Conservation (phyloP, 108 stramenopile genomes). For the Nitzschia sp. region DNA sequence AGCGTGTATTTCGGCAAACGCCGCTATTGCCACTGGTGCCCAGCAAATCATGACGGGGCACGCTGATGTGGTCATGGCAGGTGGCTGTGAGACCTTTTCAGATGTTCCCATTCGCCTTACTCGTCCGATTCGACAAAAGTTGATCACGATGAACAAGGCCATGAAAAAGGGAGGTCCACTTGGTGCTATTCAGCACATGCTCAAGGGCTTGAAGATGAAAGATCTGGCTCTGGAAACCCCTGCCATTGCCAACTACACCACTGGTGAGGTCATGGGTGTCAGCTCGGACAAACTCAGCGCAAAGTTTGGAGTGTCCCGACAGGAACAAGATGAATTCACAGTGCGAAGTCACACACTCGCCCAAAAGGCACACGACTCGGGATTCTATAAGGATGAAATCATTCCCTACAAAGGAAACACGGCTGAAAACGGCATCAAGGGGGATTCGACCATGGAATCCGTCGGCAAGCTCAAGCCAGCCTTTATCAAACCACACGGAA, state of each 20-base stretch:
- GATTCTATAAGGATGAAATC: slow-evolving; percentile 93
- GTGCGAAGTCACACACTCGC: slow-evolving; percentile 89
- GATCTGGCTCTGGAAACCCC: slow-evolving; percentile 95
- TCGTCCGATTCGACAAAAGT: slow-evolving; percentile 86
- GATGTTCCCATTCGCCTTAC: slow-evolving; percentile 97
- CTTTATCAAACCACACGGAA: slow-evolving; percentile 96
- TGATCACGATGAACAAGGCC: slow-evolving; percentile 91
- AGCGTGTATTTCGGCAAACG: slow-evolving; percentile 97
- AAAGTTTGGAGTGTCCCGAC: slow-evolving; percentile 91
- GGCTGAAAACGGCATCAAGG: slow-evolving; percentile 96
- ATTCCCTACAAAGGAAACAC: slow-evolving; percentile 86
- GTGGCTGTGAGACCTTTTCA: slow-evolving; percentile 94
- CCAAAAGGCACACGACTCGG: slow-evolving; percentile 90
- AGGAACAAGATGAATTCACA: slow-evolving; percentile 96
- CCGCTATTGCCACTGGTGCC: slow-evolving; percentile 92
- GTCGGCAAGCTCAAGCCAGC: slow-evolving; percentile 96
- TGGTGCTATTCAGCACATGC: slow-evolving; percentile 72
- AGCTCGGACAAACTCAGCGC: slow-evolving; percentile 91
- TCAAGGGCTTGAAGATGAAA: slow-evolving; percentile 89
- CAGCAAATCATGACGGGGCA: slow-evolving; percentile 93
- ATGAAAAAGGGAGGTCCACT: slow-evolving; percentile 93
- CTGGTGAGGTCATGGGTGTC: slow-evolving; percentile 99
- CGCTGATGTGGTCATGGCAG: slow-evolving; percentile 92
- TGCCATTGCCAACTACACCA: slow-evolving; percentile 98
- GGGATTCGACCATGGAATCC: slow-evolving; percentile 86